phyloP scores from a whole-genome alignment of 164 flowering plant genomes.

The Liriodendron chinense region DNA sequence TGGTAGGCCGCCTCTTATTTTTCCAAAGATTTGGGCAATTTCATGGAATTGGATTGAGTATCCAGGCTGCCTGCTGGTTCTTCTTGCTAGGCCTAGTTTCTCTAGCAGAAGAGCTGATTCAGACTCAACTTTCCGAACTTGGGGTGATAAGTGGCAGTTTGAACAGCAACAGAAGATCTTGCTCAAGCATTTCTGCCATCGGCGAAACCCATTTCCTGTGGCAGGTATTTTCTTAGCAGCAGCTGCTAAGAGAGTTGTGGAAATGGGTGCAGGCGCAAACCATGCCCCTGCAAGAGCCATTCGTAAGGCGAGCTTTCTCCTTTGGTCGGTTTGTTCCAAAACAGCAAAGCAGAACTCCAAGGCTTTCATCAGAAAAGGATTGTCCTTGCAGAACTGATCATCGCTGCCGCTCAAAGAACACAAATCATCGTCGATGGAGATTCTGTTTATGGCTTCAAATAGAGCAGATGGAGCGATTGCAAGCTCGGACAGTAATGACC shows the following conservation, averaged over 20 bases:
- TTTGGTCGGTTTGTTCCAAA: slow-evolving; percentile 46
- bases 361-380: slow-evolving; percentile 57
- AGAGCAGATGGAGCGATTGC: slow-evolving; percentile 66
- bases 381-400: slow-evolving; percentile 58
- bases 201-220: slow-evolving; percentile 30
- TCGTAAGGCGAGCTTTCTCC: slow-evolving; percentile 51
- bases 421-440: slow-evolving; percentile 33
- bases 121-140: slow-evolving; percentile 53
- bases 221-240: slow-evolving; percentile 59
- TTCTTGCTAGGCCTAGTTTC: slow-evolving; percentile 71
- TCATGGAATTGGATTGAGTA: slow-evolving; percentile 71
- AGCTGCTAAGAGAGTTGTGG: slow-evolving; percentile 55
- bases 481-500: slow-evolving; percentile 68
- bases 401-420: slow-evolving; percentile 32
- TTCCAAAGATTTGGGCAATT: slow-evolving; percentile 56
- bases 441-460: slow-evolving; percentile 57
- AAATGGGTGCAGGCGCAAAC: slow-evolving; percentile 75
- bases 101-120: slow-evolving; percentile 68
- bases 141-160: slow-evolving; percentile 38
- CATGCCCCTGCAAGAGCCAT: slow-evolving; percentile 88
- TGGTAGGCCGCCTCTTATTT: slow-evolving; percentile 40
- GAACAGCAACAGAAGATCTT: slow-evolving; percentile 40
- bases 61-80: slow-evolving; percentile 37
- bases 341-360: slow-evolving; percentile 49
- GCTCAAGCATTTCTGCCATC: slow-evolving; percentile 47